A percentile compares a stretch with the other conserved stretches of the same genome.
Evolutionary conservation across 805 yeast genomes (phyloP).

Genomic region (Sugiyamaella americana): DNA sequence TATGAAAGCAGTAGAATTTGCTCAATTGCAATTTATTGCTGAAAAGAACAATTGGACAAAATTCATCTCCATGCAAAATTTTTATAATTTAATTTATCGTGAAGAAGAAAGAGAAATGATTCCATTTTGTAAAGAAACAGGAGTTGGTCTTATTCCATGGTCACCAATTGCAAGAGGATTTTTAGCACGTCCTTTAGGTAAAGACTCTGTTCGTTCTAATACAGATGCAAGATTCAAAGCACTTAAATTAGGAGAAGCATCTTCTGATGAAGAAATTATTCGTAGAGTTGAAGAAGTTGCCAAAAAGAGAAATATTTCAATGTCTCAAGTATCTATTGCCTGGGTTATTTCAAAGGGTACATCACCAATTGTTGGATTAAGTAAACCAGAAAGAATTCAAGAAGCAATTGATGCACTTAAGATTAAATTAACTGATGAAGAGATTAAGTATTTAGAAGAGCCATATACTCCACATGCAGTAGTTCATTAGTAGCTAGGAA

Average conservation of each 20-base stretch:
- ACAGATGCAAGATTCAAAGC: neutral
- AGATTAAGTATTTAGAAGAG: slow-evolving; percentile 28
- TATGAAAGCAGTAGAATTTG: slow-evolving; percentile 52
- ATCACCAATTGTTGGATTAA: slow-evolving; percentile 51
- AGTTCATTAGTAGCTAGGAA: slow-evolving; percentile 7
- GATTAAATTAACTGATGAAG: slow-evolving; percentile 35
- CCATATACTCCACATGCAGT: slow-evolving; percentile 24
- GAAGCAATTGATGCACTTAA: slow-evolving; percentile 43
- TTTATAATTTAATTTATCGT: slow-evolving; percentile 48
- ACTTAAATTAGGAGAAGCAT: neutral
- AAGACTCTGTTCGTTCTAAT: neutral
- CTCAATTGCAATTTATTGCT: slow-evolving; percentile 45
- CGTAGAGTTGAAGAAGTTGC: slow-evolving; percentile 52
- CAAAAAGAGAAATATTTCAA: slow-evolving; percentile 39
- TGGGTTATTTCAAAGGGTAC: slow-evolving; percentile 50
- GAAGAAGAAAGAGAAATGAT: slow-evolving; percentile 61
- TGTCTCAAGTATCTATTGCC: slow-evolving; percentile 51
- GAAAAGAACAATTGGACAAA: slow-evolving; percentile 51
- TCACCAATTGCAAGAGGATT: slow-evolving; percentile 53
- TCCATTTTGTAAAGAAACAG: slow-evolving; percentile 45
- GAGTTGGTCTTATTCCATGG: slow-evolving; percentile 56
- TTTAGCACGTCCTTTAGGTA: slow-evolving; percentile 41
- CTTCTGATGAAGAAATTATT: slow-evolving; percentile 32
- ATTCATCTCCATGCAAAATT: slow-evolving; percentile 54
- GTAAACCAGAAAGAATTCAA: slow-evolving; percentile 43